A percentile compares a stretch with the other conserved stretches of the same genome.
phyloP scores from a whole-genome alignment of 441 rosid species.

The Raphanus hybrid region DNA sequence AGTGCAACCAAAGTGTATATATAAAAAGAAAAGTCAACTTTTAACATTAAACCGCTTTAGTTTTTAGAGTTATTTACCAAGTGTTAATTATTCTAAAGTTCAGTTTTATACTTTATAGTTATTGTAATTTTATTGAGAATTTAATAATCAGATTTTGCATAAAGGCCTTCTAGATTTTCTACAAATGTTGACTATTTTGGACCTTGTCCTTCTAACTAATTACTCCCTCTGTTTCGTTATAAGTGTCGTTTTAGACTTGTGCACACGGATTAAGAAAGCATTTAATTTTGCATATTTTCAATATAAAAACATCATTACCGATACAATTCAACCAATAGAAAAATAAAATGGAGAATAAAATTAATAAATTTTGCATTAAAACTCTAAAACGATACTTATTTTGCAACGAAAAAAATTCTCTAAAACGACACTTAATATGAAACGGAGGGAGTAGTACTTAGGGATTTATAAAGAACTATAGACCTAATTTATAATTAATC shows the following conservation, averaged over 20 bases:
- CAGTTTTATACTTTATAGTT: not conserved
- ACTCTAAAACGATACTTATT: too few species aligned
- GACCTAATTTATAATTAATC: not conserved
- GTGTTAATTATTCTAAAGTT: not conserved
- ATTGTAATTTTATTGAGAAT: not conserved
- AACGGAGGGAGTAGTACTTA: too few species aligned
- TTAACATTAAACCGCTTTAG: not conserved
- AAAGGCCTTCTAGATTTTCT: not conserved
- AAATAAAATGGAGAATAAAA: too few species aligned
- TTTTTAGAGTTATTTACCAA: not conserved
- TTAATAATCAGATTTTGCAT: not conserved
- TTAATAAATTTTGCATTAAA: too few species aligned
- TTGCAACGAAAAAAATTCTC: too few species aligned
- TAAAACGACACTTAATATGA: too few species aligned
- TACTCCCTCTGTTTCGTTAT: too few species aligned
- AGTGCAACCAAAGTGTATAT: not conserved
- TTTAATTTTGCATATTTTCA: too few species aligned
- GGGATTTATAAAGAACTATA: not conserved
- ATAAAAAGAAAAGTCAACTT: not conserved
- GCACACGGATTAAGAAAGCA: too few species aligned
- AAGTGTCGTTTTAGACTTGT: too few species aligned
- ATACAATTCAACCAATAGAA: too few species aligned
- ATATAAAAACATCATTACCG: too few species aligned
- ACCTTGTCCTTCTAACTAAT: not conserved
- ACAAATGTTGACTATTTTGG: not conserved